Percentiles rank a stretch among this genome's conserved stretches.
Conservation (phyloP, 2,329 filamentous ascomycete genomes). For the Corniculantispora saksenae region DNA sequence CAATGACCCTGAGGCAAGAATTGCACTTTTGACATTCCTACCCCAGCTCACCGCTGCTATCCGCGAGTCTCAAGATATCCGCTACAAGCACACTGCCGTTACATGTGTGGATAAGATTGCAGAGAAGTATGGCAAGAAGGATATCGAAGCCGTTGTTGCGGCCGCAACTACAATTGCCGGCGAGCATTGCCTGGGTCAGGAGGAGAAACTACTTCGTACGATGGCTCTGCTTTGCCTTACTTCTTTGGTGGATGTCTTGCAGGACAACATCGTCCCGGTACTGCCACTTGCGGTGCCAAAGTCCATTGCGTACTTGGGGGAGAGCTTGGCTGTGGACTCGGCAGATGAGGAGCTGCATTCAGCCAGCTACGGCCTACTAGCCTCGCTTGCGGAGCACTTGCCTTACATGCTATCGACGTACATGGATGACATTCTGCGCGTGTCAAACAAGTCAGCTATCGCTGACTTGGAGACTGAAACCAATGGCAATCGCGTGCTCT, state of each 20-base stretch:
- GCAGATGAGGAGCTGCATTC: slow-evolving; percentile 71
- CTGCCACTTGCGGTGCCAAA: slow-evolving; percentile 74
- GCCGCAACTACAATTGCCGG: slow-evolving; percentile 78
- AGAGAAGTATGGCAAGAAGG: slow-evolving; percentile 94
- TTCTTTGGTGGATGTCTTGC: slow-evolving; percentile 84
- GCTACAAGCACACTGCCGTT: slow-evolving; percentile 82
- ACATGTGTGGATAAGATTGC: slow-evolving; percentile 89
- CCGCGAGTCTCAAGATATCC: slow-evolving; percentile 67
- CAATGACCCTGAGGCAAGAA: slow-evolving; percentile 66
- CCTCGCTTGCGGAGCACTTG: slow-evolving; percentile 76
- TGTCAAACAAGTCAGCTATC: slow-evolving; percentile 72
- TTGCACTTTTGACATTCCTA: slow-evolving; percentile 74
- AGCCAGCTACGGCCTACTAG: slow-evolving; percentile 78
- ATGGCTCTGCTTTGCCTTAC: slow-evolving; percentile 88
- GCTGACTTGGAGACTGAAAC: slow-evolving; percentile 61
- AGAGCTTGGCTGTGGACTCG: slow-evolving; percentile 56
- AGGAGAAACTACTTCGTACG: slow-evolving; percentile 71
- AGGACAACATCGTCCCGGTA: slow-evolving; percentile 81
- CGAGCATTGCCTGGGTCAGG: slow-evolving; percentile 71
- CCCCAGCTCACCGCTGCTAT: slow-evolving; percentile 78
- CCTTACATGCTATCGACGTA: slow-evolving; percentile 87
- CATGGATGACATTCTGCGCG: slow-evolving; percentile 68
- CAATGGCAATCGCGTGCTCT: slow-evolving; percentile 65
- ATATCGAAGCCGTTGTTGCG: slow-evolving; percentile 71
- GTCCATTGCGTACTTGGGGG: slow-evolving; percentile 69